Evolutionary conservation across 2,329 filamentous ascomycete genomes (phyloP), one percentile per base, ranked within the genome.

Genomic region (Penicillium sp.): DNA sequence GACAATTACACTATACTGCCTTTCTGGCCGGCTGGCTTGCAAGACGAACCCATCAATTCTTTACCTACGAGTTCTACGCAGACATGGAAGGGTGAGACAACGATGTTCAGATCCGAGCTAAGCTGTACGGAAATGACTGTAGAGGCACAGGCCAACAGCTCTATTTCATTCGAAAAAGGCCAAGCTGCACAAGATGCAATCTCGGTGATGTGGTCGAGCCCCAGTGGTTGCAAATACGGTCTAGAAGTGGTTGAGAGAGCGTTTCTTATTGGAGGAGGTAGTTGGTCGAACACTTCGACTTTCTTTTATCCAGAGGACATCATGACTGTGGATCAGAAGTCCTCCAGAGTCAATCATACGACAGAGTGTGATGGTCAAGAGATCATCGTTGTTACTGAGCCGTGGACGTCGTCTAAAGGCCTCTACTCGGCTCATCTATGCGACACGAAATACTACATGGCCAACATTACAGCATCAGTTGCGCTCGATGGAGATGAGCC

Each of bases 1-100:
- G 62, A 71, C 45, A 35, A 63, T 3, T 69, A 67, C 50, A 62
- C 62, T 0, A 55, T 67, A 6, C 47, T 67, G 3, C 68, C 68
- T 0, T 64, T 69, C 25, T 70, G 67, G 67, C 68, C 67, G 1
- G 31, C 58, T 5, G 14, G 25, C 7, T n/a, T 55, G 5, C 26
- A 58, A 26, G 11, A 27, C 9, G 35, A 27, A 0, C 43, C 58
- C 0, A 45, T 65, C 11, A 53, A 19, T 23, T 52, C 62, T 4
- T 14, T 62, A 21, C 60, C 62, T 3, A 37, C 54, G 0, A 44
- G 2, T 16, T 46, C 54, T 1, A 42, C 50, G 1, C 57, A 66
- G 19, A 51, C 23, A 19, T 67, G 65, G 65, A 19, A 51, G 21
- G 58, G 53, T 9, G 51, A 66, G 14, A 63, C 65, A 4, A 56